phyloP scores from a whole-genome alignment of 305 asterid genomes.

The Rubia tinctorum region DNA sequence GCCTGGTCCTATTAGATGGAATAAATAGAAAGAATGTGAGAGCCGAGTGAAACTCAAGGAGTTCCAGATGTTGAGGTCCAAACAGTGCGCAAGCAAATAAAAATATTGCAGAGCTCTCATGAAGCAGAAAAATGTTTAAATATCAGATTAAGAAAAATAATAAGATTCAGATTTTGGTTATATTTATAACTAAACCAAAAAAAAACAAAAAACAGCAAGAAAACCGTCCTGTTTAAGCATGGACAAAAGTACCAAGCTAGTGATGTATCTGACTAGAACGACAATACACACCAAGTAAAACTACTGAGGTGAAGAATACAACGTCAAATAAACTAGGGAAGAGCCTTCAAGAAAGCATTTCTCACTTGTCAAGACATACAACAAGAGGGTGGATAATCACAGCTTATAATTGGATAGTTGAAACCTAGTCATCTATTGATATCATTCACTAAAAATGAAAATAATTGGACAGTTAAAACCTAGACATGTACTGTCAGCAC shows the following conservation, averaged over 20 bases:
- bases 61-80: neutral
- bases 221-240: neutral
- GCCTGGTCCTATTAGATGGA: slow-evolving; percentile 55
- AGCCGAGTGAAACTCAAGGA: neutral
- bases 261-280: neutral
- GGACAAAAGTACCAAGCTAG: neutral
- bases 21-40: neutral
- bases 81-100: neutral
- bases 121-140: too few relatives aligned
- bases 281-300: neutral
- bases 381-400: neutral
- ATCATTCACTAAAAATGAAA: too few relatives aligned
- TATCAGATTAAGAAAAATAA: too few relatives aligned
- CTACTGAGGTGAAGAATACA: neutral
- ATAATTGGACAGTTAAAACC: too few relatives aligned
- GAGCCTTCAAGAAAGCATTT: neutral
- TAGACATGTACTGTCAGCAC: too few relatives aligned
- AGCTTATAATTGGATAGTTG: neutral
- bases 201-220: too few relatives aligned
- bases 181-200: too few relatives aligned
- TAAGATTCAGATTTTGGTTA: too few relatives aligned
- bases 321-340: neutral
- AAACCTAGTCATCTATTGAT: too few relatives aligned
- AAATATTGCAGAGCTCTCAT: too few relatives aligned
- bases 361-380: neutral